Percentiles rank a stretch among this genome's conserved stretches.
These are phyloP conservation scores for Esteya vermicola DNA, from an alignment of 2,329 filamentous ascomycete species.

Conservation along the genomic window DNA sequence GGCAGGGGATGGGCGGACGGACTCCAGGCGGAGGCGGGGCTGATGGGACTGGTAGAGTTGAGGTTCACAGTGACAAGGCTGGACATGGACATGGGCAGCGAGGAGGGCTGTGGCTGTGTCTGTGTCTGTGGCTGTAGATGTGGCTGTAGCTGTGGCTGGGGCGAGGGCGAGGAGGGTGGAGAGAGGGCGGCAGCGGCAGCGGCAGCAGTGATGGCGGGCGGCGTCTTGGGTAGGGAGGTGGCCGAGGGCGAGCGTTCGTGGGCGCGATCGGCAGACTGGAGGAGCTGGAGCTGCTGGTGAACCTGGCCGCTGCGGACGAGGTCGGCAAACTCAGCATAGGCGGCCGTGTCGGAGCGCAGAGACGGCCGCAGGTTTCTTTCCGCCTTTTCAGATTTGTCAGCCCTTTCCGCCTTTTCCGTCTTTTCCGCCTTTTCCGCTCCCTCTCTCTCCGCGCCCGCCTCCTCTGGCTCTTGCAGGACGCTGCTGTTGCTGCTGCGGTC, in stretches of 20 bases:
- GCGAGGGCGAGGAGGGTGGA: slow-evolving; percentile 20
- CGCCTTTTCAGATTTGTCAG: slow-evolving; percentile 65
- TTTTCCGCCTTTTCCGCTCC: background rate
- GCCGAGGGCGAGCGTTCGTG: slow-evolving; percentile 51
- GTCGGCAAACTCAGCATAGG: slow-evolving; percentile 74
- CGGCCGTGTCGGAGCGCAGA: slow-evolving; percentile 63
- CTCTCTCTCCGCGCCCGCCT: background rate
- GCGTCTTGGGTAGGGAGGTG: slow-evolving; percentile 9
- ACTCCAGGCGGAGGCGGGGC: no score
- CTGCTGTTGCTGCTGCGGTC: slow-evolving; percentile 15
- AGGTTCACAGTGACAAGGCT: no score
- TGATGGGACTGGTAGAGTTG: no score
- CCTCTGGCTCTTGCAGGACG: background rate
- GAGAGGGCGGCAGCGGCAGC: slow-evolving; percentile 29
- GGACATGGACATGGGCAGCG: background rate
- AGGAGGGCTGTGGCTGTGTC: no score
- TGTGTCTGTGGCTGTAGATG: no score
- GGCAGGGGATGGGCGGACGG: no score
- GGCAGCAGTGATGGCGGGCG: slow-evolving; percentile 31
- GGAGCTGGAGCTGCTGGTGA: slow-evolving; percentile 8
- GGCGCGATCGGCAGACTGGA: slow-evolving; percentile 29
- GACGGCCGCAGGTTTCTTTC: slow-evolving; percentile 79
- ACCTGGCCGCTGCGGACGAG: slow-evolving; percentile 50
- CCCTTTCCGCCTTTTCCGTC: background rate
- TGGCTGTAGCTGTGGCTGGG: no score